Conservation (phyloP, 106 monocot species). For the Ottelia alismoides region DNA sequence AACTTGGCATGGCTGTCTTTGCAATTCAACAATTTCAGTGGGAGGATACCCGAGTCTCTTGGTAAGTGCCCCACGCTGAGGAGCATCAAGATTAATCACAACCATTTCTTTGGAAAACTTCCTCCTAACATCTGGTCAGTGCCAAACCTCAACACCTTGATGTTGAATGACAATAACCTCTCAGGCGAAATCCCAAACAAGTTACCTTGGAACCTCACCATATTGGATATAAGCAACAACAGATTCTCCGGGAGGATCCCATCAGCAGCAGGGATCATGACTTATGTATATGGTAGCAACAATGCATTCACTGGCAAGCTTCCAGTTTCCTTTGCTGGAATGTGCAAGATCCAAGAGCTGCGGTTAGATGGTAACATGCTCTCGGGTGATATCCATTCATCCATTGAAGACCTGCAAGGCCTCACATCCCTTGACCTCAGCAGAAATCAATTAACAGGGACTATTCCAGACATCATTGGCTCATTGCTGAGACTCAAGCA, state of each 20-base stretch:
- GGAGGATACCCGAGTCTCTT: conserved; percentile 34
- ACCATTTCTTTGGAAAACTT: conserved; percentile 36
- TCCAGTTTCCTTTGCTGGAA: conserved; percentile 7
- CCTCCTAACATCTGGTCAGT: conserved; percentile 45
- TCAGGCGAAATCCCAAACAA: conserved; percentile 37
- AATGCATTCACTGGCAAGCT: conserved; percentile 50
- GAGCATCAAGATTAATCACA: conserved; percentile 32
- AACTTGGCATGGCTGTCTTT: conserved; percentile 14
- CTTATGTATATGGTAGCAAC: conserved; percentile 25
- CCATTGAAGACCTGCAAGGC: conserved; percentile 5
- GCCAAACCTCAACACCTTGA: conserved; percentile 18
- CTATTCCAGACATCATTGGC: conserved; percentile 44
- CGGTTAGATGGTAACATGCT: conserved; percentile 31
- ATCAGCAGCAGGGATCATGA: conserved; percentile 10
- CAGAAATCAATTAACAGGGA: conserved; percentile 42
- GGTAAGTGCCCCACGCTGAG: conserved; percentile 19
- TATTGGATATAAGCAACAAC: conserved; percentile 46
- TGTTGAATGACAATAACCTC: conserved; percentile 34
- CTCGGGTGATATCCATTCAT: conserved; percentile 33
- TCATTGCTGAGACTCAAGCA: conserved; percentile 34
- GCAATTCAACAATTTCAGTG: conserved; percentile 43
- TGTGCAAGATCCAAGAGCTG: conserved; percentile 21
- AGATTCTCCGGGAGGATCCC: conserved; percentile 54
- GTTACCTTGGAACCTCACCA: conserved; percentile 30
- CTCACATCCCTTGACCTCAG: conserved; percentile 46